phyloP scores from a whole-genome alignment of 345 rosid species.

The Noccaea bulbosa region DNA sequence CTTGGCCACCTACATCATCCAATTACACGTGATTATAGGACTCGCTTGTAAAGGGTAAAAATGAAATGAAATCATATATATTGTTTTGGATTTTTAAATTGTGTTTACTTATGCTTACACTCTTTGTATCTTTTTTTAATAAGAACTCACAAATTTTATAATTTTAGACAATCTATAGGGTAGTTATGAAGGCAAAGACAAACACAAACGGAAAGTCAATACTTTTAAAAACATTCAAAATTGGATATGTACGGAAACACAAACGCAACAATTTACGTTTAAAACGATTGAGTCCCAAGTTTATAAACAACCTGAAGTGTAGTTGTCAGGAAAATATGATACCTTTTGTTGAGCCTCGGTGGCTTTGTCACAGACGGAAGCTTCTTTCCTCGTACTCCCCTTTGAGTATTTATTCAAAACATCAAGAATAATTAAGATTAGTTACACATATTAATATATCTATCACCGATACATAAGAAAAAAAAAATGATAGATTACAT shows the following conservation, averaged over 20 bases:
- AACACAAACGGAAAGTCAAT: not conserved
- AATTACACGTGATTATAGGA: not conserved
- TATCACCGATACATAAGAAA: not conserved
- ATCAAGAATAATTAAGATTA: not conserved
- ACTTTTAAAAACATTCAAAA: not conserved
- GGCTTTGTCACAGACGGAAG: constrained; percentile 43
- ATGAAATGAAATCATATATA: not conserved
- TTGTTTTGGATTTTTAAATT: not conserved
- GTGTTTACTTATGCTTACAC: not conserved
- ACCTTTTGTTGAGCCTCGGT: constrained; percentile 45
- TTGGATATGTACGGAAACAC: not conserved
- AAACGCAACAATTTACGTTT: not conserved
- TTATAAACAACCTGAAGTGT: not conserved
- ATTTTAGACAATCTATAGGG: not conserved
- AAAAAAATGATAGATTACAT: constrained; percentile 27
- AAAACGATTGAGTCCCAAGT: not conserved
- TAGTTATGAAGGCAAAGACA: not conserved
- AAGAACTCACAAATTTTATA: not conserved
- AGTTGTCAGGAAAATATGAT: not conserved
- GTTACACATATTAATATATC: not conserved
- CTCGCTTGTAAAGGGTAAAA: not conserved
- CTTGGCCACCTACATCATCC: constrained; percentile 32
- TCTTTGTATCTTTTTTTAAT: not conserved
- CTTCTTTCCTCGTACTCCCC: constrained; percentile 39
- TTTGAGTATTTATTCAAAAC: not conserved